Evolutionary conservation across 805 yeast genomes (phyloP), one percentile per base, ranked within the genome.

Genomic region (Kazachstania martiniae): DNA sequence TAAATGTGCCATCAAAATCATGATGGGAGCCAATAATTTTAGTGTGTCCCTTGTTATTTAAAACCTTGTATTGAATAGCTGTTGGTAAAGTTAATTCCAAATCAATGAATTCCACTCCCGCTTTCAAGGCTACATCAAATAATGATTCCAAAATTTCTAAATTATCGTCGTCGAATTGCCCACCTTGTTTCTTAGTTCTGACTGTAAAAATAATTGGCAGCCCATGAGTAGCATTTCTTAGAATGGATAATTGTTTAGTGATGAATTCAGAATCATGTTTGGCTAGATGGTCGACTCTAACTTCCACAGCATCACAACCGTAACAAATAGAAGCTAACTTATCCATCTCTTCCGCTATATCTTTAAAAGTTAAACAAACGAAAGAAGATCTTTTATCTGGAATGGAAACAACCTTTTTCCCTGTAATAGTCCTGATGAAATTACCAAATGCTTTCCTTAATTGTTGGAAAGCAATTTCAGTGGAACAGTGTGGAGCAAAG

Each of bases 171-270:
- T 81, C 80, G 59, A 84, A 82, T 27, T 62, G 53, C 16, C 95
- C 95, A 30, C 95, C 95, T 59, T 86, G 95, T 3, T 75, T 61
- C 42, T 61, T 50, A 1, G 94, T 81, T 53, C 94, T 72, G 3
- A 86, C 62, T 2, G 95, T 85, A 61, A 73, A 83, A 33, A 89
- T 69, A 27, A 87, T 76, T 25, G 97, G 95, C 33, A 85, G 58
- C n/a, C 50, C 46, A 21, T 63, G 59, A 12, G 80, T 65, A 29
- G 66, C 66, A 50, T 69, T 68, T 51, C 95, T 74, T 42, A 89
- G 58, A 12, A 67, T 45, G 2, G 85, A 81, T 33, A 84, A 60
- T 53, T 86, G 95, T 39, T 72, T 74, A 35, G 79, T 75, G 21
- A 87, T 84, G 52, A 67, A 81, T 7, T 64, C 65, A 14, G 57